phyloP scores from a whole-genome alignment of 2,329 filamentous ascomycete species.

The Daldinia eschscholtzii region DNA sequence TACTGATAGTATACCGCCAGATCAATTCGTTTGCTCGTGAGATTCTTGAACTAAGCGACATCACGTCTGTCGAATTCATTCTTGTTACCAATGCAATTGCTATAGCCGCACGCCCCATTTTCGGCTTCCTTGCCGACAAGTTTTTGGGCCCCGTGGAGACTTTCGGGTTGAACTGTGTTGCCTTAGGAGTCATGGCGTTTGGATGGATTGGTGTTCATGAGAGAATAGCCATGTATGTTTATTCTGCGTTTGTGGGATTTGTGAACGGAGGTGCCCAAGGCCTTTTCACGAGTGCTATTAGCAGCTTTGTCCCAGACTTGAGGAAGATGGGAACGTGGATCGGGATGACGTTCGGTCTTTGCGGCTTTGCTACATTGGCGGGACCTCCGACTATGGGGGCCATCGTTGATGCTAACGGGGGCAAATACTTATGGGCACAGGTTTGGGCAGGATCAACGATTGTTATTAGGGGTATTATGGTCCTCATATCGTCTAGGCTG shows the following conservation, averaged over 20 bases:
- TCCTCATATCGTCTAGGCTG: conserved; percentile 31
- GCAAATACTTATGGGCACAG: conserved; percentile 43
- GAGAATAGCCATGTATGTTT: conserved; percentile 41
- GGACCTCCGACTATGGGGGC: conserved; percentile 46
- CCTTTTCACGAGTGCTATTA: conserved; percentile 43
- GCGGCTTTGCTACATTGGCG: conserved; percentile 45
- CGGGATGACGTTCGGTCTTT: conserved; percentile 45
- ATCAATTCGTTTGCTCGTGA: conserved; percentile 57
- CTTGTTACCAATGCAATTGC: conserved; percentile 71
- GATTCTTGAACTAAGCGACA: conserved; percentile 61
- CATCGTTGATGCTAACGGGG: conserved; percentile 44
- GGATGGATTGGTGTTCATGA: conserved; percentile 66
- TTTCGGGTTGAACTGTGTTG: conserved; percentile 60
- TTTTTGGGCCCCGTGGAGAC: conserved; percentile 68
- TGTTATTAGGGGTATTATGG: conserved; percentile 26
- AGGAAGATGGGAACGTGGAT: conserved; percentile 47
- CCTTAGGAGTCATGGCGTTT: conserved; percentile 62
- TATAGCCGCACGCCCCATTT: conserved; percentile 66
- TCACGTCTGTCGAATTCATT: conserved; percentile 68
- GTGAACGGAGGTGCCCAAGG: conserved; percentile 46
- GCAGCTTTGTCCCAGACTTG: conserved; percentile 42
- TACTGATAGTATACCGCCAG: conserved; percentile 43
- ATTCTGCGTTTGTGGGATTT: conserved; percentile 44
- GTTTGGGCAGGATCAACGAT: conserved; percentile 43
- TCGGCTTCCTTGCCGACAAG: conserved; percentile 67